Evolutionary conservation across 495 filamentous ascomycete genomes (phyloP).

Genomic region (Bacidia gigantensis): DNA sequence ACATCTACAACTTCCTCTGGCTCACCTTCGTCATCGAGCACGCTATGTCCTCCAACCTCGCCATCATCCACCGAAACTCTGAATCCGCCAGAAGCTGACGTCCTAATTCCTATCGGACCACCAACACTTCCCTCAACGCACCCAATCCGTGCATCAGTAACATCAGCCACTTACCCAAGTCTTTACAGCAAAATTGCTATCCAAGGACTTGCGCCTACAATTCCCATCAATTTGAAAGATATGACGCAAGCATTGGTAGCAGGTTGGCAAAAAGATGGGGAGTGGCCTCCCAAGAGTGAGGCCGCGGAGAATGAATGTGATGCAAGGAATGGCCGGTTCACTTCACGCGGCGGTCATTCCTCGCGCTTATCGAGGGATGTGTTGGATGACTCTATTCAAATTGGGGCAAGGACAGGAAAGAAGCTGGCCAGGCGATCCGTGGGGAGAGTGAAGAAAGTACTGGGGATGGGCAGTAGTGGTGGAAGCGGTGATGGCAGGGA

Average conservation of each 20-base stretch:
- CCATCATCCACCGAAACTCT: conserved; percentile 14
- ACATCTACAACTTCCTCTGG: neutral
- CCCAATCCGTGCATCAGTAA: conserved; percentile 61
- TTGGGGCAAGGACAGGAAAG: conserved; percentile 1
- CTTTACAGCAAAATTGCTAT: conserved; percentile 82
- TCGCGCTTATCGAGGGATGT: neutral
- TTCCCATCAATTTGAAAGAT: conserved; percentile 76
- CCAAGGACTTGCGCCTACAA: conserved; percentile 59
- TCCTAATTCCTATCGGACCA: conserved; percentile 42
- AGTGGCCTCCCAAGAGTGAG: conserved; percentile 66
- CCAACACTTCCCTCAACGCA: conserved; percentile 55
- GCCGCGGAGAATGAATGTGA: no score
- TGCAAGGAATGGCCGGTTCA: no score
- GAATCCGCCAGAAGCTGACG: no score
- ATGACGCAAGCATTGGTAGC: conserved; percentile 69
- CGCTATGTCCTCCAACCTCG: conserved; percentile 22
- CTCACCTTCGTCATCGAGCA: conserved; percentile 5
- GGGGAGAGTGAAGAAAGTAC: conserved; percentile 10
- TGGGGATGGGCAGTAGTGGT: conserved; percentile 8
- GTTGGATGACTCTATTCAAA: neutral
- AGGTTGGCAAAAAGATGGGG: conserved; percentile 87
- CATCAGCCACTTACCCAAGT: conserved; percentile 53
- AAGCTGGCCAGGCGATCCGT: conserved; percentile 9
- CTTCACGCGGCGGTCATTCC: neutral
- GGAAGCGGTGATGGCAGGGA: conserved; percentile 3